Base-by-base conservation (phyloP, 805 yeast genomes). In the Candida argentea region DNA sequence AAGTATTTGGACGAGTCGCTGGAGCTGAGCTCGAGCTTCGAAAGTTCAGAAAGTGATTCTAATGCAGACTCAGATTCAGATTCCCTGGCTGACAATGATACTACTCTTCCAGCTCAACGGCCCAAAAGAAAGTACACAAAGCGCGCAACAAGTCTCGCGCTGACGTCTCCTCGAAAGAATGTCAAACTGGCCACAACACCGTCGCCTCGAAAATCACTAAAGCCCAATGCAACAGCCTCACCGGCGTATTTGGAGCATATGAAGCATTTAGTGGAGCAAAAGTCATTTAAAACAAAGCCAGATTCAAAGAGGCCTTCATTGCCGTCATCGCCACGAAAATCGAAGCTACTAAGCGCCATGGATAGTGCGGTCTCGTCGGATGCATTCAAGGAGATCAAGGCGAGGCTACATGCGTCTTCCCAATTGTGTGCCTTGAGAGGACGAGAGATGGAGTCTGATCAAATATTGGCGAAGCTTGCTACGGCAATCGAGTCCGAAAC, bases 371-470 rank as follows among this genome's bases (percentile, higher is more conserved):
- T 18, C 9, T 8, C 59, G 0, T 46, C 48, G 42, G 48, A 40
- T 20, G 52, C 61, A 3, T 61, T 61, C 37, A 53, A 50, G 24
- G 58, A 61, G 24, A 40, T 61, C 19, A 57, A 55, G 32, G 61
- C 59, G 4, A 48, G 61, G 45, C 42, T 70, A 38, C 57, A 67
- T 48, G 42, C 72, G 24, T 52, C 71, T 29, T 46, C 65, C 31
- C 63, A 59, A 40, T 48, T 67, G 26, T 61, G 56, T 30, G 50
- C 75, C 1, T 57, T 89, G 20, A 95, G 95, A 0, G 86, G 96
- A 32, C 67, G 98, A 30, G 96, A 85, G 37, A 68, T 70, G 13
- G 94, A 91, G 48, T 86, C 79, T 46, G 70, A 76, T 6, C 69
- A 75, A 31, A 58, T 91, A 4, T 83, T 76, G 48, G 46, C 70